A percentile compares a stretch with the other conserved stretches of the same genome.
Evolutionary conservation across 495 filamentous ascomycete species (phyloP).

Genomic region (Daldinia loculata): DNA sequence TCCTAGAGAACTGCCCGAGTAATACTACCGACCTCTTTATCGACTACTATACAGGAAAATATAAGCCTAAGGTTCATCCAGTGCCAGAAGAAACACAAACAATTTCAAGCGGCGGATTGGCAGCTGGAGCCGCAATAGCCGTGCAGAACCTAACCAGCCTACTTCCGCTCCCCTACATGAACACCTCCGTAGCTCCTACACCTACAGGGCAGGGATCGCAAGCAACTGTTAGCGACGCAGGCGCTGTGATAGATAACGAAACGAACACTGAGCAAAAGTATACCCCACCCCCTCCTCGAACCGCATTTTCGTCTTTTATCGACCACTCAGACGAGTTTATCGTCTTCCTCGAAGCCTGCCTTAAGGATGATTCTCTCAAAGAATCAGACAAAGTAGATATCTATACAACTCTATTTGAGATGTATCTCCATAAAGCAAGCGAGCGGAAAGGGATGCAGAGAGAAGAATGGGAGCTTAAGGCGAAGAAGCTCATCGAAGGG

Average conservation of each 20-base stretch:
- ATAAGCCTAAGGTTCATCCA: constrained; percentile 75
- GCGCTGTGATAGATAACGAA: constrained; percentile 42
- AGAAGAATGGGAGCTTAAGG: constrained; percentile 87
- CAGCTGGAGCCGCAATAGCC: constrained; percentile 68
- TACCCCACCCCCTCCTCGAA: constrained; percentile 79
- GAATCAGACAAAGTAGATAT: constrained; percentile 80
- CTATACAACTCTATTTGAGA: constrained; percentile 95
- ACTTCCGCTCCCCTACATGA: constrained; percentile 88
- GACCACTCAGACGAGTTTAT: constrained; percentile 93
- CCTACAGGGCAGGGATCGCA: constrained; percentile 49
- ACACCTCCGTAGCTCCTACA: constrained; percentile 60
- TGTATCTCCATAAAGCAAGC: constrained; percentile 90
- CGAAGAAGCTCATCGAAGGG: constrained; percentile 83
- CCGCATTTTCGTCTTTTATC: constrained; percentile 95
- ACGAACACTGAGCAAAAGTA: constrained; percentile 57
- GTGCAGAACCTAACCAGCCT: constrained; percentile 84
- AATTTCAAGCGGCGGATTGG: constrained; percentile 57
- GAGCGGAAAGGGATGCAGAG: constrained; percentile 70
- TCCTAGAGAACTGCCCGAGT: constrained; percentile 83
- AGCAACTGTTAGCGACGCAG: constrained; percentile 49
- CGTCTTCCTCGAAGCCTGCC: constrained; percentile 85
- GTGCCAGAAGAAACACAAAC: constrained; percentile 58
- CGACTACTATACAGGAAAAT: constrained; percentile 89
- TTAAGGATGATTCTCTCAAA: constrained; percentile 70
- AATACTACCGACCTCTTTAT: constrained; percentile 87